Percentiles rank a stretch among this genome's conserved stretches.
Evolutionary conservation across 192 early-diverging fungal genomes (phyloP).

Genomic region (Umbelopsis vinacea): DNA sequence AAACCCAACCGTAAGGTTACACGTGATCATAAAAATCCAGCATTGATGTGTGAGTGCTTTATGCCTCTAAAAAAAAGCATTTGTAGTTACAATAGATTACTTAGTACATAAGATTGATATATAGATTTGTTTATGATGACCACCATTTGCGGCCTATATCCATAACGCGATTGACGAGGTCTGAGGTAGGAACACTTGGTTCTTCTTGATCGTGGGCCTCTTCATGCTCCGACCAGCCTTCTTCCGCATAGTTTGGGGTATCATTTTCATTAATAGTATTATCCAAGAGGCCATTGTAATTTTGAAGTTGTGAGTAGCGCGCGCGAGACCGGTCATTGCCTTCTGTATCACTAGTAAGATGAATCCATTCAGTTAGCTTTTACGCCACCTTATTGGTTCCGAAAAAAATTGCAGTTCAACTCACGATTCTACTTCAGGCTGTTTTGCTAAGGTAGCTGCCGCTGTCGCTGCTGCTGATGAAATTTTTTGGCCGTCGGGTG

Average conservation of each 20-base stretch:
- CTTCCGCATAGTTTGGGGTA: constrained; percentile 20
- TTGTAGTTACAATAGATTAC: constrained; percentile 1
- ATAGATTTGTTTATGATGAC: constrained; percentile 2
- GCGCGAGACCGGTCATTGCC: constrained; percentile 2
- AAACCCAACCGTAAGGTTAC: background rate
- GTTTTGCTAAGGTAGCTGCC: background rate
- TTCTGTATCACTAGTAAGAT: background rate
- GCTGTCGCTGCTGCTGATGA: background rate
- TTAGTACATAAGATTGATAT: constrained; percentile 1
- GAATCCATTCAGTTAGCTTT: background rate
- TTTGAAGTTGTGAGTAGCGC: constrained; percentile 8
- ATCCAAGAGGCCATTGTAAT: constrained; percentile 4
- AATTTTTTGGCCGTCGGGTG: background rate
- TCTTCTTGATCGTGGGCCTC: background rate
- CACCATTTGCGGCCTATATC: constrained; percentile 12
- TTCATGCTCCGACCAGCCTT: constrained; percentile 15
- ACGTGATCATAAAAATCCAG: constrained; percentile 1
- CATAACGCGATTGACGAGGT: constrained; percentile 6
- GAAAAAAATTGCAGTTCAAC: background rate
- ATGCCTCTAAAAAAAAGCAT: background rate
- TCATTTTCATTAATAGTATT: background rate
- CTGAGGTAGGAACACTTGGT: background rate
- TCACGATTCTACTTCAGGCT: constrained; percentile 10
- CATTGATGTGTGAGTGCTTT: background rate
- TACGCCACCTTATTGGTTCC: background rate